phyloP scores from a whole-genome alignment of 2,329 filamentous ascomycete genomes.

The Acrodontium crateriforme region DNA sequence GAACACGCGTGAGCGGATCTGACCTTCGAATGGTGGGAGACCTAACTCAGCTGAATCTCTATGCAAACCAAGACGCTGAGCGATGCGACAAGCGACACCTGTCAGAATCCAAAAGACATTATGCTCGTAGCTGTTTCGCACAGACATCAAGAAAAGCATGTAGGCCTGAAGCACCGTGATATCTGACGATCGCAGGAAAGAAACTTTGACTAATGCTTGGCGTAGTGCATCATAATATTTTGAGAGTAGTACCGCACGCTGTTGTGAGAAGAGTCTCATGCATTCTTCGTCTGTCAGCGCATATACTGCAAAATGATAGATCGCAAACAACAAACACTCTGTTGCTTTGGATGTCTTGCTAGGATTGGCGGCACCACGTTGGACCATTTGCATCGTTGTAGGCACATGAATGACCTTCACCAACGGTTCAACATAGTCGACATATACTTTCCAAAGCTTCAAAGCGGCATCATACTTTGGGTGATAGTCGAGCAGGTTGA shows the following conservation, averaged over 20 bases:
- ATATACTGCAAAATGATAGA: conserved; percentile 45
- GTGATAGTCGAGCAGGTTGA: conserved; percentile 34
- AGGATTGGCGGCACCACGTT: conserved; percentile 25
- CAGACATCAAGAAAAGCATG: conserved; percentile 42
- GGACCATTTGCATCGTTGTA: conserved; percentile 37
- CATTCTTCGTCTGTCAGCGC: conserved; percentile 37
- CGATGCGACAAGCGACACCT: conserved; percentile 46
- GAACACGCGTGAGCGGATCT: conserved; percentile 49
- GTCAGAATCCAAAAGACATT: conserved; percentile 50
- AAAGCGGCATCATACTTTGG: conserved; percentile 38
- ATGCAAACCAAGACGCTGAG: conserved; percentile 47
- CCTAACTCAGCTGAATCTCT: conserved; percentile 41
- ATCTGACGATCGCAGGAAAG: conserved; percentile 53
- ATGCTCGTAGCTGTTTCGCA: conserved; percentile 30
- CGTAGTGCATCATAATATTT: conserved; percentile 36
- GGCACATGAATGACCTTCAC: conserved; percentile 59
- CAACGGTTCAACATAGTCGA: conserved; percentile 58
- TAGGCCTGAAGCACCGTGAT: conserved; percentile 54
- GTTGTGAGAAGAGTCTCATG: conserved; percentile 32
- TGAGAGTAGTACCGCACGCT: conserved; percentile 35
- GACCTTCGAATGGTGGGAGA: conserved; percentile 40
- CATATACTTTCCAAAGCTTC: conserved; percentile 44
- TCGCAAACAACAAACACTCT: conserved; percentile 45
- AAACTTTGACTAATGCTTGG: conserved; percentile 51
- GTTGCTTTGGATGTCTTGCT: conserved; percentile 44